Evolutionary conservation across 805 yeast genomes (phyloP).

Genomic region (Myxozyma geophila): DNA sequence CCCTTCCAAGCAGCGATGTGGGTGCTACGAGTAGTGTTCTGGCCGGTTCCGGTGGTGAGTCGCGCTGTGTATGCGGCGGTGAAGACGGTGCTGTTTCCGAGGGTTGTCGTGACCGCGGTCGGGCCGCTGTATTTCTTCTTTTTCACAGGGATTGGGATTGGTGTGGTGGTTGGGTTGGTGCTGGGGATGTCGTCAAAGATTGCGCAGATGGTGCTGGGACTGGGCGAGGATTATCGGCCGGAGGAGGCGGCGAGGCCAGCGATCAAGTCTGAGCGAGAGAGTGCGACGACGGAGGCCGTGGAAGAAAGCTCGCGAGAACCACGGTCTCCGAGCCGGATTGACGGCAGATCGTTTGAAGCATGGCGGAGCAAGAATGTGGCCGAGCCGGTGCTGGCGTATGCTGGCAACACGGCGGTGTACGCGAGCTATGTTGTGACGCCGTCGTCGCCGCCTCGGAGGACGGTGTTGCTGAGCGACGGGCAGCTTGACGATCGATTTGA

Average conservation of each 20-base stretch:
- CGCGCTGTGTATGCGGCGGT: not conserved
- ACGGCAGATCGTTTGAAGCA: no score
- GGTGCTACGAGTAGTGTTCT: slow-evolving; percentile 14
- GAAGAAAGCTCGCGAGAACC: not conserved
- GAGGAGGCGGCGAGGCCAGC: not conserved
- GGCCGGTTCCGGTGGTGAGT: slow-evolving; percentile 29
- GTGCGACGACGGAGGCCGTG: not conserved
- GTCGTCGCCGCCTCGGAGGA: not conserved
- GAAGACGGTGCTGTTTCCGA: slow-evolving; percentile 18
- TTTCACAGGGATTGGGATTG: slow-evolving; percentile 29
- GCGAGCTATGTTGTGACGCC: not conserved
- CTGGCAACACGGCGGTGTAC: no score
- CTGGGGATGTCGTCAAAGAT: slow-evolving; percentile 23
- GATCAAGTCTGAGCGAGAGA: not conserved
- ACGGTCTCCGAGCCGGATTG: no score
- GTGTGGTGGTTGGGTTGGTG: slow-evolving; percentile 26
- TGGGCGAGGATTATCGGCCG: not conserved
- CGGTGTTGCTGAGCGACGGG: not conserved
- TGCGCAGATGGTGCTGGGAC: slow-evolving; percentile 25
- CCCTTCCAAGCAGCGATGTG: slow-evolving; percentile 8
- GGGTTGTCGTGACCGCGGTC: slow-evolving; percentile 7
- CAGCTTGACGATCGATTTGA: not conserved
- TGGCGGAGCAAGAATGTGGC: no score
- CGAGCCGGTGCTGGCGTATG: no score
- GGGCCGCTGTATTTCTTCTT: slow-evolving; percentile 33